Evolutionary conservation across 2,329 filamentous ascomycete species (phyloP).

Genomic region (Claviceps paspali): DNA sequence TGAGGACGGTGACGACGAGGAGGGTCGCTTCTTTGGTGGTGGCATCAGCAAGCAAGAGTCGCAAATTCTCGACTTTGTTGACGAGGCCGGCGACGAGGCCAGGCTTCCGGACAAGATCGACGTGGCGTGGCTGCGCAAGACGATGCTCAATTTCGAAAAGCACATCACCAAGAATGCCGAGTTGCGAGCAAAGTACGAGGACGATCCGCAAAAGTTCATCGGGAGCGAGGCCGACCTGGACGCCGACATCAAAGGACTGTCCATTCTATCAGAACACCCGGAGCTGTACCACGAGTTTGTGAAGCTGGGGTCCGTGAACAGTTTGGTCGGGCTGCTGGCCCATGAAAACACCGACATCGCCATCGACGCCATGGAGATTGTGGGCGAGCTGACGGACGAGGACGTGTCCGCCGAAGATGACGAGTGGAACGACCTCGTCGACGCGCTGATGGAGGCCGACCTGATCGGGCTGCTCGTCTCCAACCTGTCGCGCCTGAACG

Average conservation of each 20-base stretch:
- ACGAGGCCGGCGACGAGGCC: constrained; percentile 28
- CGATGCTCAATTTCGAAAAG: constrained; percentile 74
- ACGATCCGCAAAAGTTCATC: constrained; percentile 71
- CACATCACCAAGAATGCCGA: constrained; percentile 85
- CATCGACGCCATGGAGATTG: constrained; percentile 76
- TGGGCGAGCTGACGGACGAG: constrained; percentile 84
- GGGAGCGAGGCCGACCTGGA: constrained; percentile 79
- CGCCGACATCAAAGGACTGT: constrained; percentile 70
- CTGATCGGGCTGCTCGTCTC: constrained; percentile 59
- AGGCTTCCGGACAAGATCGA: constrained; percentile 61
- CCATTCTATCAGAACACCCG: constrained; percentile 74
- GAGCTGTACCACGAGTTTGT: constrained; percentile 71
- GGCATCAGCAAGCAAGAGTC: constrained; percentile 71
- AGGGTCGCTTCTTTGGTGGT: constrained; percentile 89
- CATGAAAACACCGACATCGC: constrained; percentile 97
- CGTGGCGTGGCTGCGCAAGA: constrained; percentile 64
- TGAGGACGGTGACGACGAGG: constrained; percentile 55
- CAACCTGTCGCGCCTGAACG: constrained; percentile 68
- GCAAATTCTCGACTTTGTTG: constrained; percentile 77
- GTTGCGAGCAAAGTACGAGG: constrained; percentile 70
- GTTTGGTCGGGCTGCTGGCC: constrained; percentile 65
- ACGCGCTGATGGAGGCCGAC: constrained; percentile 51
- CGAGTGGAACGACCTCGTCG: constrained; percentile 67
- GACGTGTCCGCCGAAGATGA: constrained; percentile 69
- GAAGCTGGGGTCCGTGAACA: constrained; percentile 54